Base-by-base conservation (phyloP, 306 rosid genomes). In the Citrullus mucosospermus region DNA sequence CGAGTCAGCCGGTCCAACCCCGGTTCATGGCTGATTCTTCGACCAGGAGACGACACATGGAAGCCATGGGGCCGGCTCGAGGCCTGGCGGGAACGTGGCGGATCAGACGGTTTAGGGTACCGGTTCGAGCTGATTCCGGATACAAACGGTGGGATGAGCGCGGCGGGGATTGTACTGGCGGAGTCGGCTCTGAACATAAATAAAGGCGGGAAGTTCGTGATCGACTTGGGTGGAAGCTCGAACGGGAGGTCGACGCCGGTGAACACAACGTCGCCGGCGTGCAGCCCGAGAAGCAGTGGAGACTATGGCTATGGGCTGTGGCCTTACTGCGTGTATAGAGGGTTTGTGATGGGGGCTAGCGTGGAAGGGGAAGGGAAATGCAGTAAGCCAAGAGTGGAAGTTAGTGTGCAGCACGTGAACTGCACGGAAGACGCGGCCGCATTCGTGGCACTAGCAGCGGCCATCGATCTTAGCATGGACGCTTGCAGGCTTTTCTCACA, bases 61-160 rank as follows among this genome's bases (percentile, higher is more conserved):
- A 88, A 88, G 63, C 92, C 96, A 0, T 88, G 92, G 96, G 96
- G 96, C 15, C 79, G 86, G 11, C 88, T 90, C 15, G 91, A 90
- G 66, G 96, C 96, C 0, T 90, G 96, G 96, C 96, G 96, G 8
- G 96, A 90, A 58, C 89, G 96, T 0, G 91, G 96, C 0, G 83
- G 90, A 13, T 88, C 92, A 6, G 92, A 90, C 9, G 91, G 91
- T 0, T 82, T 90, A 2, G 96, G 96, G 0, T 90, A 81, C 36
- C 84, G 96, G 1, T 90, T 90, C 0, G 92, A 90, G 71, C 90
- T 90, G 1, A 82, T 88, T 0, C 96, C 96, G 0, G 96, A 90
- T 63, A 83, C 92, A 0, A 84, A 75, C 62, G 86, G 91, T 4
- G 82, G 90, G 32, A 81, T 85, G 85, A 82, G 87, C 56, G 89